Evolutionary conservation across 78 protist species (phyloP).

Genomic region (Cavenderia fasciculata): DNA sequence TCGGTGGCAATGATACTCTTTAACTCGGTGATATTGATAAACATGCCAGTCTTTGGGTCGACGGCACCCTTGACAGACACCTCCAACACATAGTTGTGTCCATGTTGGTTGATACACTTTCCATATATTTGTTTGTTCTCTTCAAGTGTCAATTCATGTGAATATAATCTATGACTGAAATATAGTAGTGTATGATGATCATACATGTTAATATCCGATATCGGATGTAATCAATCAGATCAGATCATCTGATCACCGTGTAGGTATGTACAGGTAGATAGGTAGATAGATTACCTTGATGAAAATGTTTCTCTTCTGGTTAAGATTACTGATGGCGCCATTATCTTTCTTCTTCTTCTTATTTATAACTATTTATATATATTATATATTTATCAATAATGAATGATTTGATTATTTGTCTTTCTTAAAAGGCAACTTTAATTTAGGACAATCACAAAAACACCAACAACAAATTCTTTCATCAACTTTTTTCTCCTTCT

Average conservation of each 20-base stretch:
- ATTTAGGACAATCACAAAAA: too few relatives aligned
- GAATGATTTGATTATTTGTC: too few relatives aligned
- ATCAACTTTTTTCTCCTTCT: too few relatives aligned
- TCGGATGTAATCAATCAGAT: neutral
- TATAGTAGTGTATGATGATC: neutral
- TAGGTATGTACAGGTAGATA: neutral
- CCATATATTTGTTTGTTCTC: constrained; percentile 80
- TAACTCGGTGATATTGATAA: constrained; percentile 75
- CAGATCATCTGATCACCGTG: neutral
- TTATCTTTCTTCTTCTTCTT: neutral
- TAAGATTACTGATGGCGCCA: constrained; percentile 22
- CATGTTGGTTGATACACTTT: constrained; percentile 82
- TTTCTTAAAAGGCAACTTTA: too few relatives aligned
- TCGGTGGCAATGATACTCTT: constrained; percentile 33
- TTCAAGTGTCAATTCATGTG: constrained; percentile 27
- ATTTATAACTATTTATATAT: too few relatives aligned
- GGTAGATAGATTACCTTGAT: constrained; percentile 26
- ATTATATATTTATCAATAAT: too few relatives aligned
- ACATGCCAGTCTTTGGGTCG: constrained; percentile 69
- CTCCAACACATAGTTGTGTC: constrained; percentile 82
- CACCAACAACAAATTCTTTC: too few relatives aligned
- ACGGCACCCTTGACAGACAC: constrained; percentile 79
- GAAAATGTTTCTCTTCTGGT: constrained; percentile 75
- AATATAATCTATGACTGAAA: constrained; percentile 76
- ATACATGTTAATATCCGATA: neutral